A percentile compares a stretch with the other conserved stretches of the same genome.
Evolutionary conservation across 805 yeast genomes (phyloP).

Genomic region (Hanseniaspora occidentalis): DNA sequence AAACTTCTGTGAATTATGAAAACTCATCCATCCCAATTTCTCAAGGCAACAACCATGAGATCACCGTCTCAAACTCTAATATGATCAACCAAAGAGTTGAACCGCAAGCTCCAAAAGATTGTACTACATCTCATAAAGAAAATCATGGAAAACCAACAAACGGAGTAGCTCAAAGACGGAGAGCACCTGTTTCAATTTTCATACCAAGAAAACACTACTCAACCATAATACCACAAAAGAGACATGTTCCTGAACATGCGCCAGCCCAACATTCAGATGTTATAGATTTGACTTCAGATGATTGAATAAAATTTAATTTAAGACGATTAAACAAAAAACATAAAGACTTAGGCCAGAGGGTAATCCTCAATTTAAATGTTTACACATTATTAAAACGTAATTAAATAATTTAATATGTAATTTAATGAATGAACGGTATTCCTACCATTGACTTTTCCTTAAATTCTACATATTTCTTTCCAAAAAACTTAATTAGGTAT

Average conservation of each 20-base stretch:
- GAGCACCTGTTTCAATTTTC: conserved; percentile 20
- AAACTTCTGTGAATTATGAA: background rate
- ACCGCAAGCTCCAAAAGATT: no score
- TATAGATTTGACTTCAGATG: conserved; percentile 19
- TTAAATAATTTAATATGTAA: no score
- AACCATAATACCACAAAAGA: conserved; percentile 18
- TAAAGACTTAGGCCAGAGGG: no score
- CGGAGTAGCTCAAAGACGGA: conserved; percentile 5
- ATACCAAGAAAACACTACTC: conserved; percentile 21
- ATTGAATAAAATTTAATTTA: background rate
- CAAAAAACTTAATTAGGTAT: conserved; percentile 56
- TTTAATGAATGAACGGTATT: conserved; percentile 47
- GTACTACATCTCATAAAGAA: background rate
- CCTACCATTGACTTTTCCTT: conserved; percentile 35
- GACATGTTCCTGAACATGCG: conserved; percentile 8
- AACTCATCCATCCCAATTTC: background rate
- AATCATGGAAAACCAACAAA: background rate
- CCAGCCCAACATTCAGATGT: conserved; percentile 7
- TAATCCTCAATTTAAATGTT: no score
- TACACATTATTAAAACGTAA: no score
- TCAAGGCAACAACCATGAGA: no score
- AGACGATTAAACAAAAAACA: background rate
- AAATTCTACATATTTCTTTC: conserved; percentile 48
- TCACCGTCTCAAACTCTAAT: background rate
- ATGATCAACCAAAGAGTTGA: no score